Percentiles rank a stretch among this genome's conserved stretches.
phyloP scores from a whole-genome alignment of 179 eudicot species.

The Amaranthus tricolor region DNA sequence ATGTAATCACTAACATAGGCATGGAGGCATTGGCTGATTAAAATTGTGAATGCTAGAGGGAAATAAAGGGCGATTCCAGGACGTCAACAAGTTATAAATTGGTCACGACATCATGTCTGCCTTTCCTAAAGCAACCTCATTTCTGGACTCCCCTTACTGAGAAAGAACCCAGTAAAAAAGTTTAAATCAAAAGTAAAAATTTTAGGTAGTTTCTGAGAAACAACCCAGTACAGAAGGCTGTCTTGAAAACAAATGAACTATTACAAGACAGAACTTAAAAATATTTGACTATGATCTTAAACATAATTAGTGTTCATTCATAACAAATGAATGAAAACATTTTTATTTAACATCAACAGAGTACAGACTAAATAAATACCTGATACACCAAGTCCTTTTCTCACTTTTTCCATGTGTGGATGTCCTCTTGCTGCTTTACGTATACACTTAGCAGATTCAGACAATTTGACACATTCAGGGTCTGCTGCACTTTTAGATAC shows the following conservation, averaged over 20 bases:
- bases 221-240: too few relatives aligned
- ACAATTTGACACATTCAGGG: slow-evolving; percentile 34
- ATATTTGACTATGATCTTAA: not conserved
- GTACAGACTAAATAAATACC: slow-evolving; percentile 32
- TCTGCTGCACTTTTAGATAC: slow-evolving; percentile 34
- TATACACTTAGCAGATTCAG: slow-evolving; percentile 42
- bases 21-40: too few relatives aligned
- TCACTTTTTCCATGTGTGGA: slow-evolving; percentile 35
- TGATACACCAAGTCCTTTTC: slow-evolving; percentile 47
- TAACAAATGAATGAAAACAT: not conserved
- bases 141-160: too few relatives aligned
- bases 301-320: not conserved
- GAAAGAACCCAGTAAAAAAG: too few relatives aligned
- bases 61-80: too few relatives aligned
- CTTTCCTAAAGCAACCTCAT: too few relatives aligned
- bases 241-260: not conserved
- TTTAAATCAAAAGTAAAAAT: too few relatives aligned
- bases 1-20: too few relatives aligned
- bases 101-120: too few relatives aligned
- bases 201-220: not conserved
- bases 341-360: slow-evolving; percentile 6
- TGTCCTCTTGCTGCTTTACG: slow-evolving; percentile 49
- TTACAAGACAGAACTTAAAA: not conserved
- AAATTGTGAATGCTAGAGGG: too few relatives aligned
- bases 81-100: too few relatives aligned